Percentiles rank a stretch among this genome's conserved stretches.
Conservation (phyloP, 148 eudicot genomes). For the Persicaria maculosa region DNA sequence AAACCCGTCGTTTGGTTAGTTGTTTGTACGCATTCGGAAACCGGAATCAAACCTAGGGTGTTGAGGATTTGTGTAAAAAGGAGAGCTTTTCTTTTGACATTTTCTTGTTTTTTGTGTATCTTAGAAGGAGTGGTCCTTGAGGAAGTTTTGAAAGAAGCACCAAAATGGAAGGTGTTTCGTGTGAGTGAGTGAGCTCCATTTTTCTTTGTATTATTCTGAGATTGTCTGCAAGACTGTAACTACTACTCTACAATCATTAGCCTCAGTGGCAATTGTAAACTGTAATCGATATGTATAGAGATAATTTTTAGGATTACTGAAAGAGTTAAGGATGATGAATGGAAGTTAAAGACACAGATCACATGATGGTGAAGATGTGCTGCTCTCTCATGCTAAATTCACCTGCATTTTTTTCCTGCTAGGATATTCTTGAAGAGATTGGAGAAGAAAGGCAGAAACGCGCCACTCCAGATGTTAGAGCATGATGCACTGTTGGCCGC, state of each 20-base stretch:
- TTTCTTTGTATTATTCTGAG: conserved; percentile 5
- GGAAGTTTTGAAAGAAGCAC: conserved; percentile 87
- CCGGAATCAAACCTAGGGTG: background rate
- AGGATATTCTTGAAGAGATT: conserved; percentile 89
- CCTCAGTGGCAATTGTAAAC: background rate
- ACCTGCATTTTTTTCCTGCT: conserved; percentile 14
- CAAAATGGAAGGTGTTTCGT: conserved; percentile 97
- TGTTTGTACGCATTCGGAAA: no score
- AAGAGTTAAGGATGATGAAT: background rate
- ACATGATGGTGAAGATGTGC: background rate
- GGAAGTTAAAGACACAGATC: background rate
- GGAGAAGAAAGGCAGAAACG: conserved; percentile 66
- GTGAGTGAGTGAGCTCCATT: conserved; percentile 80
- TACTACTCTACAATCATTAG: background rate
- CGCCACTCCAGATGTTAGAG: conserved; percentile 41
- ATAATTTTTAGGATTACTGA: background rate
- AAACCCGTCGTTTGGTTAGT: no score
- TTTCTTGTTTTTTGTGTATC: conserved; percentile 10
- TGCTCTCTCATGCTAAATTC: background rate
- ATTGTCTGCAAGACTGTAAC: background rate
- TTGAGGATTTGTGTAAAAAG: background rate
- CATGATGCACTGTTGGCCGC: conserved; percentile 83
- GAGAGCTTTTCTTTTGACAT: background rate
- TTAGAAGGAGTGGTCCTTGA: conserved; percentile 39
- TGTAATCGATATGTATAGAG: background rate